Conservation (phyloP, 2,329 filamentous ascomycete genomes). For the Fusarium annulatum region DNA sequence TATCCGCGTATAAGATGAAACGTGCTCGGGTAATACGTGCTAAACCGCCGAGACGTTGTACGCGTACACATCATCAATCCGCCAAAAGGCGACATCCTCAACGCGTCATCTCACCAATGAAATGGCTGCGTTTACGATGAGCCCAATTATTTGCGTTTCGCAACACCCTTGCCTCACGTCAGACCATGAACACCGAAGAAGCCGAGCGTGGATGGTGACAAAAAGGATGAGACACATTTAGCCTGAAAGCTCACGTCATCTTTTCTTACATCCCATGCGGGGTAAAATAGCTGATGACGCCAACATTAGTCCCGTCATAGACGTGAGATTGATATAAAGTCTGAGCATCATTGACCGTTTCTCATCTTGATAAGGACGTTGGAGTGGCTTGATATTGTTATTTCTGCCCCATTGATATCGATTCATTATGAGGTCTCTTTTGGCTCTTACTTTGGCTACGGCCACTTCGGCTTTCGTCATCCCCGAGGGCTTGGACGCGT, state of each 20-base stretch:
- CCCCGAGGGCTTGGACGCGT: conserved; percentile 11
- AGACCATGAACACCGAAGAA: conserved; percentile 19
- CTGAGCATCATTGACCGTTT: conserved; percentile 28
- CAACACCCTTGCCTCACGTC: conserved; percentile 13
- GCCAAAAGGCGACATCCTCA: background rate
- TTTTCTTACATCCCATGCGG: conserved; percentile 16
- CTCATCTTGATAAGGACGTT: background rate
- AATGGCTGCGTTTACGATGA: background rate
- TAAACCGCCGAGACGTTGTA: background rate
- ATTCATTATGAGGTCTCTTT: conserved; percentile 33
- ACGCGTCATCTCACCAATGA: conserved; percentile 21
- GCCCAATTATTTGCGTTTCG: background rate
- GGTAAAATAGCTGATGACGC: conserved; percentile 34
- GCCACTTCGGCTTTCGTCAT: conserved; percentile 39
- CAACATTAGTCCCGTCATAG: conserved; percentile 19
- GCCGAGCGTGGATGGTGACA: background rate
- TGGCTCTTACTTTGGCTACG: conserved; percentile 33
- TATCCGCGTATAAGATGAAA: background rate
- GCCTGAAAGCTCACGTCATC: background rate
- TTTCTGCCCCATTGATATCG: background rate
- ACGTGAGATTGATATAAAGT: conserved; percentile 5
- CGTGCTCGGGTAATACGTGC: background rate
- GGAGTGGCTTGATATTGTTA: background rate
- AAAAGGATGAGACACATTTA: background rate
- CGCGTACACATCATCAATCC: conserved; percentile 19